Percentiles rank a stretch among this genome's conserved stretches.
These are phyloP conservation scores for Pseudotulostoma volvatum DNA, from an alignment of 495 filamentous ascomycete genomes.

Conservation along the genomic window DNA sequence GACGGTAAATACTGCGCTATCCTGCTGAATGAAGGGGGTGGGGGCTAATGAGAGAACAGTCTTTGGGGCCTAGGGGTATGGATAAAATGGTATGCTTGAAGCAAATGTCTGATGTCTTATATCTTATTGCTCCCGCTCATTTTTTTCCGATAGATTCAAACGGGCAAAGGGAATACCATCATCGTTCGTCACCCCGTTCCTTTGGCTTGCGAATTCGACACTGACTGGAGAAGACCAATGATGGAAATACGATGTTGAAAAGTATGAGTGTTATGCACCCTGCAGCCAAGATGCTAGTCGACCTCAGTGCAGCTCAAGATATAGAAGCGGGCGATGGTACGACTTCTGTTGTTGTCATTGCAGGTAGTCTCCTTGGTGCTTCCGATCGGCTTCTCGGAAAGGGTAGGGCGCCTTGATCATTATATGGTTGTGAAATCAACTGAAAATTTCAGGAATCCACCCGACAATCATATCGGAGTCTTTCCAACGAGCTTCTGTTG, in stretches of 20 bases:
- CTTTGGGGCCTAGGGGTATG: conserved; percentile 64
- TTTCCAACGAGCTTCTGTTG: conserved; percentile 84
- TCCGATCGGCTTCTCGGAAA: conserved; percentile 80
- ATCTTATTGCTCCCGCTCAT: too few relatives aligned
- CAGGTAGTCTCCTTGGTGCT: conserved; percentile 82
- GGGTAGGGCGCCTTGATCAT: conserved; percentile 25
- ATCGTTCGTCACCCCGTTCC: conserved; percentile 38
- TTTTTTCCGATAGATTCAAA: conserved; percentile 82
- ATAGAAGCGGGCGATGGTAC: conserved; percentile 97
- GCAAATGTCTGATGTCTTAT: too few relatives aligned
- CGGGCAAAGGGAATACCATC: conserved; percentile 86
- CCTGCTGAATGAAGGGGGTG: conserved; percentile 11
- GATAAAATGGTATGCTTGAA: conserved; percentile 80
- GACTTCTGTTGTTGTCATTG: conserved; percentile 95
- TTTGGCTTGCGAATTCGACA: conserved; percentile 7
- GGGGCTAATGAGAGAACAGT: conserved; percentile 36
- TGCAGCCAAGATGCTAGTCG: conserved; percentile 95
- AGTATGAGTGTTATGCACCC: conserved; percentile 99
- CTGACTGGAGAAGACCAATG: conserved; percentile 54
- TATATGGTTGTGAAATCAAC: neutral
- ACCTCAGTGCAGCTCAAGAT: conserved; percentile 92
- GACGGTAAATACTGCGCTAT: conserved; percentile 34
- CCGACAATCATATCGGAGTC: conserved; percentile 94
- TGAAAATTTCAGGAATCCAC: conserved; percentile 47
- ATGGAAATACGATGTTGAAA: conserved; percentile 96